These are phyloP conservation scores for Bipolaris cookei DNA, from an alignment of 2,329 filamentous ascomycete genomes.

Conservation along the genomic window DNA sequence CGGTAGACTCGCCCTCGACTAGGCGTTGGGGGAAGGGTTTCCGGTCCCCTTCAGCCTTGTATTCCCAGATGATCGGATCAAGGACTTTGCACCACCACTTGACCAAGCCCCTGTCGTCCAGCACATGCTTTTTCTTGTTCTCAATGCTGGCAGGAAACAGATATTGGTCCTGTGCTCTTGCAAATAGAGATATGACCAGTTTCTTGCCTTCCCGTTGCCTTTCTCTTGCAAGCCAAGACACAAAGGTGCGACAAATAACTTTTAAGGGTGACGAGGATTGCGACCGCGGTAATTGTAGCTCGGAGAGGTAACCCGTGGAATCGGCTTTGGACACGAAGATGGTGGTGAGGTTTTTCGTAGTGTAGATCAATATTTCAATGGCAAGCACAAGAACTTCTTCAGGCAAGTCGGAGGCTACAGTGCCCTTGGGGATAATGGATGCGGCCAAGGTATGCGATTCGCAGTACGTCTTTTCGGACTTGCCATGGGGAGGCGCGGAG, in stretches of 20 bases:
- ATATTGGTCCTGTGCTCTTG: constrained; percentile 89
- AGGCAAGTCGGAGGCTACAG: constrained; percentile 24
- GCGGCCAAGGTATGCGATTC: constrained; percentile 80
- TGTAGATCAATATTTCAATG: constrained; percentile 87
- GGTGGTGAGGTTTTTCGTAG: constrained; percentile 77
- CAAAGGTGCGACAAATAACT: constrained; percentile 74
- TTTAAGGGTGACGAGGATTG: constrained; percentile 72
- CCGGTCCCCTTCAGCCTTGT: constrained; percentile 52
- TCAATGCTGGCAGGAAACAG: constrained; percentile 91
- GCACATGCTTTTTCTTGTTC: constrained; percentile 83
- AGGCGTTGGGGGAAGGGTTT: constrained; percentile 42
- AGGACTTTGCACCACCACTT: constrained; percentile 95
- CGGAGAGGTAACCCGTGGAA: constrained; percentile 84
- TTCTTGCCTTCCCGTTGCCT: constrained; percentile 69
- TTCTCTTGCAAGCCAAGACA: constrained; percentile 74
- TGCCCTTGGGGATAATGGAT: constrained; percentile 53
- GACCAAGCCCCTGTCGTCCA: constrained; percentile 87
- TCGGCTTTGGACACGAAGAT: constrained; percentile 97
- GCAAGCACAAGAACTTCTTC: constrained; percentile 75
- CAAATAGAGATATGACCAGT: constrained; percentile 86
- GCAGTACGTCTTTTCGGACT: constrained; percentile 79
- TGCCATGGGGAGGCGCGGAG: constrained; percentile 73
- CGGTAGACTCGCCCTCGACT: constrained; percentile 34
- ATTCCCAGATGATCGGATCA: constrained; percentile 71
- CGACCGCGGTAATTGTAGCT: constrained; percentile 62